Conservation (phyloP, 139 green algal species). For the Coccomyxa sp. region DNA sequence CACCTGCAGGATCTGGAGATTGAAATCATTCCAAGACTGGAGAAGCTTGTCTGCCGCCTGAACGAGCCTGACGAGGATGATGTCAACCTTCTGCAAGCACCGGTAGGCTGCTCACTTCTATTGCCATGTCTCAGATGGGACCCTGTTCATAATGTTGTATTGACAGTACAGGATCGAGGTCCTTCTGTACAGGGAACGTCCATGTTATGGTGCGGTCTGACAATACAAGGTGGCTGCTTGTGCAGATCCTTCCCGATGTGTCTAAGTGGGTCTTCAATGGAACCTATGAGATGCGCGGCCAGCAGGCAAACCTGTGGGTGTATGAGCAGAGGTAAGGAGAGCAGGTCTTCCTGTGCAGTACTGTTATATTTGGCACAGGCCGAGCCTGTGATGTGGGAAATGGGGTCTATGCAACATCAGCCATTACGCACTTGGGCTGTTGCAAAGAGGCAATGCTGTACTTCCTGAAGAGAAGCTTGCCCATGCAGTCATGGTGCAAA, state of each 20-base stretch:
- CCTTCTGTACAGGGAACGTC: no score
- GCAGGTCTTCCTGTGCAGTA: no score
- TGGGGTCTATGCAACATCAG: no score
- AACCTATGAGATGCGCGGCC: background rate
- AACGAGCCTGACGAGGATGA: slow-evolving; percentile 4
- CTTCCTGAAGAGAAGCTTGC: no score
- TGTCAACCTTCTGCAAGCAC: background rate
- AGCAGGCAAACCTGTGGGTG: slow-evolving; percentile 6
- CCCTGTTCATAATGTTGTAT: no score
- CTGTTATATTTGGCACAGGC: no score
- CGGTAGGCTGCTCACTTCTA: background rate
- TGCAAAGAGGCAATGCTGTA: no score
- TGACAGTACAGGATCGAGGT: no score
- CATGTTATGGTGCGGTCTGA: no score
- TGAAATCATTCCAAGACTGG: slow-evolving; percentile 13
- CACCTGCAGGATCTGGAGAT: slow-evolving; percentile 9
- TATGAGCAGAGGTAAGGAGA: slow-evolving; percentile 15
- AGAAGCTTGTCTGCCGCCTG: slow-evolving; percentile 1
- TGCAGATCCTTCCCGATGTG: slow-evolving; percentile 17
- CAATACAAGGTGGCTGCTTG: background rate
- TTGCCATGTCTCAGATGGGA: no score
- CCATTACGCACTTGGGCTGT: no score
- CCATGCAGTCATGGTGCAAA: slow-evolving; percentile 31
- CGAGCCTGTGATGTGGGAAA: no score
- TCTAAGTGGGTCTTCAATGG: slow-evolving; percentile 10